A percentile compares a stretch with the other conserved stretches of the same genome.
phyloP scores from a whole-genome alignment of 768 basidiomycete genomes.

The Suillus decipiens region DNA sequence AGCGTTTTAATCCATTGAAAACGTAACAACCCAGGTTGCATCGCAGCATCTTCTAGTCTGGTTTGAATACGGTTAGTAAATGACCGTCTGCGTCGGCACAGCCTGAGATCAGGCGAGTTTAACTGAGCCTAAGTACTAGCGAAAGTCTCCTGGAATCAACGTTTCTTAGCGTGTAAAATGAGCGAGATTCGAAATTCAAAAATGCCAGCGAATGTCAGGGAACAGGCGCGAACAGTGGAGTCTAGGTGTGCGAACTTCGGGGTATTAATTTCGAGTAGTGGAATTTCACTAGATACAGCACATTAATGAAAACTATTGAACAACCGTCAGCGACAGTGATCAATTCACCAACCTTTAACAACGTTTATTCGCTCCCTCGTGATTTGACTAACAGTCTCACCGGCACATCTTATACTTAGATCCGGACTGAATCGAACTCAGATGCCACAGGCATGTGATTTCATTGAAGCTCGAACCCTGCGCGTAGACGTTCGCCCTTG shows the following conservation, averaged over 20 bases:
- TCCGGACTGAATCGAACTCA: not conserved
- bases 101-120: not conserved
- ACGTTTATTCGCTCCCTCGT: not conserved
- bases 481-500: not conserved
- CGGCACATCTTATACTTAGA: not conserved
- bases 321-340: not conserved
- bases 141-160: not conserved
- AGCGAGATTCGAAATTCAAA: not conserved
- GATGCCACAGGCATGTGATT: constrained; percentile 1
- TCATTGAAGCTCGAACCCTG: not conserved
- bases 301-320: not conserved
- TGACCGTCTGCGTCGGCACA: not conserved
- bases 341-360: not conserved
- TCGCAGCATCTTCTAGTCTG: not conserved
- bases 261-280: not conserved
- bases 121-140: not conserved
- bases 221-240: not conserved
- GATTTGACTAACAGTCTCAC: not conserved
- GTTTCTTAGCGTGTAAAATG: not conserved
- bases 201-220: not conserved
- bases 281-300: not conserved
- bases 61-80: not conserved
- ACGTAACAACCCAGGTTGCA: not conserved
- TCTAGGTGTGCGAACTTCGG: not conserved
- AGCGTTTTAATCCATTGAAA: not conserved